Base-by-base conservation (phyloP, 2,329 filamentous ascomycete species). In the Venturia oleaginea region DNA sequence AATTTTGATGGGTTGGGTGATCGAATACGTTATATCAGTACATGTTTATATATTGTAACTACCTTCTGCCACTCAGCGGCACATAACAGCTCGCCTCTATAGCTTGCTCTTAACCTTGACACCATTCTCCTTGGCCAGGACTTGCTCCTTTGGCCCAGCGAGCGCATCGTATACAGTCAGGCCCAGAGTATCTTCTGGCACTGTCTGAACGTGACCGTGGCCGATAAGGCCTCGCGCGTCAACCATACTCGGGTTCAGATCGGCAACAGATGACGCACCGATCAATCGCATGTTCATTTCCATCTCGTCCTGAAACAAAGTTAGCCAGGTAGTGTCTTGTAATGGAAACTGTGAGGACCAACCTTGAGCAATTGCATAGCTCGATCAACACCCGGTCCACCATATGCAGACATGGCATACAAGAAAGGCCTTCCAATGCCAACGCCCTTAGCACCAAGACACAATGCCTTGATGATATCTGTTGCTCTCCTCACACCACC, bases 221-320 rank as follows among this genome's bases (percentile, higher is more conserved):
- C 64, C 59, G 68, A 81, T 79, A 69, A 97, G 73, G 2, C 88
- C 90, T 66, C 89, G 80, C 0, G 85, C 84, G 73, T 99, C 94
- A 24, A 99, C 75, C 75, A 99, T 78, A 32, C 86, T 86, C 0
- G 92, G 88, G 67, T 89, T 90, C 67, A 99, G 78, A 69, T 99
- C 86, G 42, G 86, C 85, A 38, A 99, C 76, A 66, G 78, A 86
- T 24, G 82, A 84, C 66, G 86, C 90, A 11, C 94, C 94, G 69
- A 99, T 91, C 67, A 99, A 79, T 7, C 94, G 86, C 94, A 99
- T 97, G 73, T 93, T 94, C 93, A 97, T 97, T 79, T 95, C 92
- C 85, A 99, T 90, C 82, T 99, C 94, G 72, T 97, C 94, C 79
- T 90, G 92, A 1, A 69, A 96, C 83, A 65, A 96, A 79, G 76